Conservation (phyloP, 2,329 filamentous ascomycete species). For the Apiospora sp. region DNA sequence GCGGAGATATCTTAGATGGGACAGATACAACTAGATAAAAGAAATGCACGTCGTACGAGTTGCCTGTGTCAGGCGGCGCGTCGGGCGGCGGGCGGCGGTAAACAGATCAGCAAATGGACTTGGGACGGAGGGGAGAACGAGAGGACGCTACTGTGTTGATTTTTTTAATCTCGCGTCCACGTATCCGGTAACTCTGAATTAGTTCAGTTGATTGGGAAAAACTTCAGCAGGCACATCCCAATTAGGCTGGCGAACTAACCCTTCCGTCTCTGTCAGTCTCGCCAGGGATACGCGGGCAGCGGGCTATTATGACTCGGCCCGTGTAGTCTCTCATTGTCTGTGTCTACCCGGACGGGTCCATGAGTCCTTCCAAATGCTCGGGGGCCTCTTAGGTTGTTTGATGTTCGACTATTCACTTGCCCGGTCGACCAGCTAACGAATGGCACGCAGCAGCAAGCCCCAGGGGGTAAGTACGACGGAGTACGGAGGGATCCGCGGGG, state of each 20-base stretch:
- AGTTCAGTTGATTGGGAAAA: neutral
- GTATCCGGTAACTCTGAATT: neutral
- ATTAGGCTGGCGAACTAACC: neutral
- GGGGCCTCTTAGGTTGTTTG: neutral
- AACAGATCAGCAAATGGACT: neutral
- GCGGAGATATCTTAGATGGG: neutral
- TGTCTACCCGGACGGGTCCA: neutral
- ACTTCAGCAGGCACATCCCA: neutral
- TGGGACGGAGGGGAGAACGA: neutral
- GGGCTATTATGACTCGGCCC: neutral
- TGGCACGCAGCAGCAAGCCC: neutral
- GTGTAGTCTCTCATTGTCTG: too few relatives aligned
- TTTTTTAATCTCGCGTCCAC: neutral
- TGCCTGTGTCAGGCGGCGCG: neutral
- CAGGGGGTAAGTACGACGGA: neutral
- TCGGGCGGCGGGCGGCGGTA: neutral
- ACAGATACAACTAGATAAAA: too few relatives aligned
- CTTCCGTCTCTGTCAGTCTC: neutral
- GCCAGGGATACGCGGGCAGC: neutral
- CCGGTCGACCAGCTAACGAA: neutral
- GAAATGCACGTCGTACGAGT: neutral
- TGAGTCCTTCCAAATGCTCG: neutral
- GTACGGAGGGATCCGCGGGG: conserved; percentile 1
- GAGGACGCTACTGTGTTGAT: neutral
- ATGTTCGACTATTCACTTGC: neutral